Evolutionary conservation across 1,284 basidiomycete genomes (phyloP), one percentile per base, ranked within the genome.

Genomic region (Leucoagaricus sp.): DNA sequence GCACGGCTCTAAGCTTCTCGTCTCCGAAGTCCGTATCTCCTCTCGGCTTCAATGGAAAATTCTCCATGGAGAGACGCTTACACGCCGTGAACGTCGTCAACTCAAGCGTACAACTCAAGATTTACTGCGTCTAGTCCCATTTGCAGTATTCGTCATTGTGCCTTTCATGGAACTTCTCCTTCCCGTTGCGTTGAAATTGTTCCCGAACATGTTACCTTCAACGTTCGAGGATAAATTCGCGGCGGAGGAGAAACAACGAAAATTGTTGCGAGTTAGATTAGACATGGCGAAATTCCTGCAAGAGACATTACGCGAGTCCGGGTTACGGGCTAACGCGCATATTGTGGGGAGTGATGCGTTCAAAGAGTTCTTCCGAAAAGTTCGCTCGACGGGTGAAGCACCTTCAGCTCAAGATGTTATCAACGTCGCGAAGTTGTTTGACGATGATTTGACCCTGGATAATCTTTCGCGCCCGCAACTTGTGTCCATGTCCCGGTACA

Each of bases 221-320:
- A 99, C 96, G 0, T 99, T 99, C 61, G 95, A 98, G 72, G 96
- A 98, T 78, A 96, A 98, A 73, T 97, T 91, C 67, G 87, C 93
- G 47, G 91, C 88, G 51, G 94, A 98, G 70, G 96, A 99, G 75
- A 99, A 99, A 75, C 87, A 97, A 67, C 87, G 96, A 62, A 98
- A 98, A 70, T 81, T 98, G 2, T 86, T 99, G 49, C 91, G 96
- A 65, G 93, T 98, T 21, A 84, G 96, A 54, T 80, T 99, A 25
- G 96, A 98, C 71, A 98, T 99, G 96, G 97, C 97, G 65, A 99
- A 99, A 70, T 99, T 99, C 81, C 78, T 99, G 47, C 96, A 98
- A 69, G 97, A 98, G 72, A 98, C 97, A 1, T 85, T 99, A 57
- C 87, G 91, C 48, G 96, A 98, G 73, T 94, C 93, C 13, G 94